These are phyloP conservation scores for Hebeloma cylindrosporum DNA, from an alignment of 768 basidiomycete species.

Conservation along the genomic window DNA sequence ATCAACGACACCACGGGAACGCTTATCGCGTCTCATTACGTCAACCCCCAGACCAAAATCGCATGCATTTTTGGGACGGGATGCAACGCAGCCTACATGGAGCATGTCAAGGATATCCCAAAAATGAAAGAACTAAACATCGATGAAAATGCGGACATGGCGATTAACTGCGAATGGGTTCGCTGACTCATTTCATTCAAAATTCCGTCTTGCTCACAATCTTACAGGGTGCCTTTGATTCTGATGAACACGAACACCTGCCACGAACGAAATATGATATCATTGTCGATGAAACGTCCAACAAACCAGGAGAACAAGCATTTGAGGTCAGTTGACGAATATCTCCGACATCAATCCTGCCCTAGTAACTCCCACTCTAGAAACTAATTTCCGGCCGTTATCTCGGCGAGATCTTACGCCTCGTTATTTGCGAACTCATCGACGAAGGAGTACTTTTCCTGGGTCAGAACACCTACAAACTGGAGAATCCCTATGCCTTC, in stretches of 20 bases:
- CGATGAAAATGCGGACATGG: conserved; percentile 69
- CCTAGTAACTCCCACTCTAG: conserved; percentile 34
- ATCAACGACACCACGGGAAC: conserved; percentile 99
- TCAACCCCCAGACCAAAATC: conserved; percentile 87
- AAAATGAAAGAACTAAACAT: conserved; percentile 82
- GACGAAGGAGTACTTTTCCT: conserved; percentile 97
- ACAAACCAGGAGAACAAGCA: conserved; percentile 95
- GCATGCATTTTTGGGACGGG: conserved; percentile 98
- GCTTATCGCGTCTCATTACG: conserved; percentile 95
- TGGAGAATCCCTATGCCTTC: conserved; percentile 88
- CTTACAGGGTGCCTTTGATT: conserved; percentile 91
- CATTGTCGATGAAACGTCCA: conserved; percentile 89
- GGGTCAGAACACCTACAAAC: conserved; percentile 97
- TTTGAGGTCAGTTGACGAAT: conserved; percentile 61
- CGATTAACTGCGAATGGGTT: conserved; percentile 97
- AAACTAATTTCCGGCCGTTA: conserved; percentile 97
- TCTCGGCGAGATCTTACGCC: conserved; percentile 93
- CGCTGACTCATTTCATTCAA: conserved; percentile 19
- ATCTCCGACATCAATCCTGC: background rate
- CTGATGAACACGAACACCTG: conserved; percentile 90
- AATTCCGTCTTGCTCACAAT: background rate
- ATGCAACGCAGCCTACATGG: conserved; percentile 98
- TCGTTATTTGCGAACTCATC: conserved; percentile 93
- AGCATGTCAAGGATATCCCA: conserved; percentile 78
- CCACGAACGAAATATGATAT: conserved; percentile 94